A percentile compares a stretch with the other conserved stretches of the same genome.
Conservation (phyloP, 202 grass and related monocot genomes). For the Musa balbisiana region DNA sequence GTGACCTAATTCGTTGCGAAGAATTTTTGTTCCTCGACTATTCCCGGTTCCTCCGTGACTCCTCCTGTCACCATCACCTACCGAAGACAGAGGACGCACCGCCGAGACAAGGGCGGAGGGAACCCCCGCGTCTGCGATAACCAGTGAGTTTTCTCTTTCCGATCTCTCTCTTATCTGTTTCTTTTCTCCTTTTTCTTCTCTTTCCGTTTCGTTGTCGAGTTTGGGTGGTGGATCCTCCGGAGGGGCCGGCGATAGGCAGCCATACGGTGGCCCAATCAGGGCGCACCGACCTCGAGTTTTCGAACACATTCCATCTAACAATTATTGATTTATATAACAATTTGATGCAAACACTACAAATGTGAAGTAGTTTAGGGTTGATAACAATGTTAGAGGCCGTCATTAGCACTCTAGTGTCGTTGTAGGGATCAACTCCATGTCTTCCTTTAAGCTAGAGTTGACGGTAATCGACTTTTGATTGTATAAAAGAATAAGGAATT, state of each 20-base stretch:
- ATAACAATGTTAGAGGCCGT: background rate
- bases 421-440: background rate
- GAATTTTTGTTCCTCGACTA: too few species aligned
- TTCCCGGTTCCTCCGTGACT: too few species aligned
- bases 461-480: background rate
- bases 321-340: background rate
- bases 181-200: background rate
- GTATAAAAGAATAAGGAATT: background rate
- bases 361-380: background rate
- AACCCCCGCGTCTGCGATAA: background rate
- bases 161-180: background rate
- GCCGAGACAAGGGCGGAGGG: too few species aligned
- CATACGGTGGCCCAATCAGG: too few species aligned
- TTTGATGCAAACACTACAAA: background rate
- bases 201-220: background rate
- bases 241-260: too few species aligned
- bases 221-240: too few species aligned
- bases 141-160: background rate
- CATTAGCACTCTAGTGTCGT: background rate
- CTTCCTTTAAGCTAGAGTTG: slow-evolving; percentile 1
- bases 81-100: too few species aligned
- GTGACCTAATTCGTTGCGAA: too few species aligned
- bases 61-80: too few species aligned
- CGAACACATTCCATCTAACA: background rate
- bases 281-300: background rate